Percentiles rank a stretch among this genome's conserved stretches.
Evolutionary conservation across 148 eudicot genomes (phyloP).

Genomic region (Vaccinium corymbosum): DNA sequence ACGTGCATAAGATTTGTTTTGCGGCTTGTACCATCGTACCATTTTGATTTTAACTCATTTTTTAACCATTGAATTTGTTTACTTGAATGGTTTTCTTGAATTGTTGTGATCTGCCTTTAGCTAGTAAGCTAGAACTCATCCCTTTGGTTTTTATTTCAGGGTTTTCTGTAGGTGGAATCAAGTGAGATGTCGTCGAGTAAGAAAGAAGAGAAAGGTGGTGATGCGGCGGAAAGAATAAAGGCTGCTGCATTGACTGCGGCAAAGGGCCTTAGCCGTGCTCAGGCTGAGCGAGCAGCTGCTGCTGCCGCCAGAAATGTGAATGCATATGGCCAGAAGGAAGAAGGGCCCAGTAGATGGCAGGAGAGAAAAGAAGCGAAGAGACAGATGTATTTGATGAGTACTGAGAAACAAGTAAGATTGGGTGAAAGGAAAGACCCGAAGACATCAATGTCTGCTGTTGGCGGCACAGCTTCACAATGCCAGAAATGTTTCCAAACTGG

Average conservation of each 20-base stretch:
- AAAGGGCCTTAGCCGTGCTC: conserved; percentile 91
- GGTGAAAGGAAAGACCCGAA: conserved; percentile 79
- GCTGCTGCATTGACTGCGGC: conserved; percentile 89
- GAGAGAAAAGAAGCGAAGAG: conserved; percentile 96
- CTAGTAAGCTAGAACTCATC: background rate
- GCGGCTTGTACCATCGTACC: background rate
- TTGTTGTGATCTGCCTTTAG: background rate
- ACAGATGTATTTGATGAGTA: conserved; percentile 96
- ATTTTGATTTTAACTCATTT: too few species aligned
- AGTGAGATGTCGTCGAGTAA: conserved; percentile 43
- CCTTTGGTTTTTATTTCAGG: background rate
- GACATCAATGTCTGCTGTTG: conserved; percentile 32
- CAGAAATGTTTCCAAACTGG: conserved; percentile 86
- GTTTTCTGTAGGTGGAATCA: background rate
- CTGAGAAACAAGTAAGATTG: conserved; percentile 79
- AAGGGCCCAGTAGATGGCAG: conserved; percentile 99
- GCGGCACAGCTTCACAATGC: conserved; percentile 55
- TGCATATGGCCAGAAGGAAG: conserved; percentile 99
- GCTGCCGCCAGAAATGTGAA: conserved; percentile 98
- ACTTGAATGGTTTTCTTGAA: background rate
- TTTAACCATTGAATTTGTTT: background rate
- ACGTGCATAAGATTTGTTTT: background rate
- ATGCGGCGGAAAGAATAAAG: conserved; percentile 80
- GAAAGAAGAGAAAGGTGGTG: conserved; percentile 73
- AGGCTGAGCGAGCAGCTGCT: conserved; percentile 92